Conservation (phyloP, 345 rosid genomes). For the Clausena lansium region DNA sequence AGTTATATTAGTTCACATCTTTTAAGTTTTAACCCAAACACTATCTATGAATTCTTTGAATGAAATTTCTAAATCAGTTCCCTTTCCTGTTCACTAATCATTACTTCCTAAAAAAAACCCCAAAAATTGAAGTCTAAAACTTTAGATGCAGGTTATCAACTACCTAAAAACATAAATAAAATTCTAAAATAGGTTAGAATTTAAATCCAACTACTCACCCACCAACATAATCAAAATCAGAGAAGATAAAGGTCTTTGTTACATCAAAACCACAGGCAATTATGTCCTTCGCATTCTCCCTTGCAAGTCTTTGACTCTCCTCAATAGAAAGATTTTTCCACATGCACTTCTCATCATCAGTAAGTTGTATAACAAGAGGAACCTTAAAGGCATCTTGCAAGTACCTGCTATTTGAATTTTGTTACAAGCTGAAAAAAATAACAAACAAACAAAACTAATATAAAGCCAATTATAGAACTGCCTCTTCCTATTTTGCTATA, state of each 20-base stretch:
- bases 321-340: conserved; percentile 85
- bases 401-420: conserved; percentile 34
- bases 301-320: conserved; percentile 86
- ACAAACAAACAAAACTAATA: neutral
- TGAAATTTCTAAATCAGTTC: neutral
- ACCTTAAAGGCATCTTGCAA: conserved; percentile 90
- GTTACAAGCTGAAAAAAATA: too few relatives aligned
- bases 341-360: conserved; percentile 91
- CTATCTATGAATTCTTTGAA: neutral
- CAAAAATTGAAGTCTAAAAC: neutral
- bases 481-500: neutral
- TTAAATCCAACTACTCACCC: conserved; percentile 47
- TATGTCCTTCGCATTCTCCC: conserved; percentile 92
- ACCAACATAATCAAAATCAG: conserved; percentile 86
- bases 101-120: neutral
- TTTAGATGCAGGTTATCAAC: neutral
- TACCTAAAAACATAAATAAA: neutral
- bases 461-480: neutral
- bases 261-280: conserved; percentile 96
- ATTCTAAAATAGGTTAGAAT: neutral
- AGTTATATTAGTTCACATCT: neutral
- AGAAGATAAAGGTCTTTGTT: conserved; percentile 82
- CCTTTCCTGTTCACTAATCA: neutral
- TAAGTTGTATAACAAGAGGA: conserved; percentile 89
- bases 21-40: neutral